Evolutionary conservation across 2,329 filamentous ascomycete species (phyloP).

Genomic region (Pseudogymnoascus pannorum): DNA sequence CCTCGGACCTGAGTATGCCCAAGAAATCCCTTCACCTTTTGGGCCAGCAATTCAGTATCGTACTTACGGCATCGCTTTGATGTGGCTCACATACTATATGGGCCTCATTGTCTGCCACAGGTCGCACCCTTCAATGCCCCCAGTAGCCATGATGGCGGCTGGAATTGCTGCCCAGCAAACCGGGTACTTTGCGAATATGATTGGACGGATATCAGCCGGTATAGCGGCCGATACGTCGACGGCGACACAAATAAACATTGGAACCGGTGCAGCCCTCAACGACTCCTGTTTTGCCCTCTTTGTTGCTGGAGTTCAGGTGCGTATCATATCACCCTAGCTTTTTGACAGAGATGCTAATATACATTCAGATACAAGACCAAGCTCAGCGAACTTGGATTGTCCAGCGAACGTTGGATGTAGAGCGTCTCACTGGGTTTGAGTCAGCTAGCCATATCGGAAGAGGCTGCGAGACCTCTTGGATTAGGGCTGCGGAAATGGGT

Average conservation of each 20-base stretch:
- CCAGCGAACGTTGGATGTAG: conserved; percentile 64
- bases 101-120: conserved; percentile 75
- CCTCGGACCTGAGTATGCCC: conserved; percentile 58
- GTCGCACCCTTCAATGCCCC: conserved; percentile 82
- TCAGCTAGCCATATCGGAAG: conserved; percentile 72
- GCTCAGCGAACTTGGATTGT: conserved; percentile 73
- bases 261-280: conserved; percentile 72
- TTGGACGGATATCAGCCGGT: conserved; percentile 76
- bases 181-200: conserved; percentile 59
- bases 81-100: conserved; percentile 86
- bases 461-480: conserved; percentile 81
- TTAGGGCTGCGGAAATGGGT: conserved; percentile 63
- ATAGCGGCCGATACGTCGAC: conserved; percentile 40
- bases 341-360: conserved; percentile 6
- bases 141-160: conserved; percentile 80
- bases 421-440: conserved; percentile 79
- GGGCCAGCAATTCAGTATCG: conserved; percentile 74
- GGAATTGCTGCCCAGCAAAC: conserved; percentile 70
- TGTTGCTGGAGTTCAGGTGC: conserved; percentile 70
- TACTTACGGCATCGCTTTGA: conserved; percentile 76
- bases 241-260: conserved; percentile 59
- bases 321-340: conserved; percentile 12
- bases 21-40: conserved; percentile 65
- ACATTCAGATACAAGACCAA: conserved; percentile 57
- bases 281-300: conserved; percentile 79